phyloP scores from a whole-genome alignment of 192 early-diverging fungal genomes.

The Rhizoclosmatium sp. region DNA sequence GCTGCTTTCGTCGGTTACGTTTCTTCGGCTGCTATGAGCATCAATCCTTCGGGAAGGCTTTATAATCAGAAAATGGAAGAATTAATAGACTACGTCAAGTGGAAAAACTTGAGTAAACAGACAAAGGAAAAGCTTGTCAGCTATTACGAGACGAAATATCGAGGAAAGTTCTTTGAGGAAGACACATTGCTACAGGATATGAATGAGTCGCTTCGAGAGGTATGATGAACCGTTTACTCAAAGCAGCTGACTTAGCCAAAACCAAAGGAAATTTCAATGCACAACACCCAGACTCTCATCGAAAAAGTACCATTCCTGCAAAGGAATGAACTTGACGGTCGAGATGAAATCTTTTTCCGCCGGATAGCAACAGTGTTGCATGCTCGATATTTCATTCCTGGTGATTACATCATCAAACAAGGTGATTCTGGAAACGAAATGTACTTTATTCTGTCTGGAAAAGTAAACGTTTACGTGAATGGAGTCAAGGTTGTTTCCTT shows the following conservation, averaged over 20 bases:
- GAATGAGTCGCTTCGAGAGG: slow-evolving; percentile 48
- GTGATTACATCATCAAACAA: slow-evolving; percentile 32
- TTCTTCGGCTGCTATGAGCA: slow-evolving; percentile 27
- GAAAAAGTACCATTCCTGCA: slow-evolving; percentile 52
- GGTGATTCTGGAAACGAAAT: slow-evolving; percentile 53
- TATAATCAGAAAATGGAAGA: slow-evolving; percentile 56
- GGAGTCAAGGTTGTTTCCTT: slow-evolving; percentile 9
- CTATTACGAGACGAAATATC: slow-evolving; percentile 56
- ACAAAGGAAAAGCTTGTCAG: slow-evolving; percentile 31
- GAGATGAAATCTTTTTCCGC: slow-evolving; percentile 50
- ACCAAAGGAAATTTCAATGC: slow-evolving; percentile 48
- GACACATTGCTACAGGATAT: slow-evolving; percentile 46
- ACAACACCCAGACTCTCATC: slow-evolving; percentile 50
- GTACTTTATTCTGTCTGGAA: slow-evolving; percentile 44
- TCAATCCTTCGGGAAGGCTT: slow-evolving; percentile 48
- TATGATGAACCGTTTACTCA: background rate
- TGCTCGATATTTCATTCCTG: slow-evolving; percentile 29
- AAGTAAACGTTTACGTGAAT: slow-evolving; percentile 35
- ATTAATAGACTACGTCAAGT: slow-evolving; percentile 54
- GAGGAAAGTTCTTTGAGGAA: slow-evolving; percentile 57
- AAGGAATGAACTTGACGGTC: slow-evolving; percentile 47
- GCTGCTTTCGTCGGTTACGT: slow-evolving; percentile 49
- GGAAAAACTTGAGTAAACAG: slow-evolving; percentile 40
- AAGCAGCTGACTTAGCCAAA: too few species aligned
- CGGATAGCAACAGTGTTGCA: slow-evolving; percentile 45